Base-by-base conservation (phyloP, 75 land plant genomes). In the Azolla pinnata region DNA sequence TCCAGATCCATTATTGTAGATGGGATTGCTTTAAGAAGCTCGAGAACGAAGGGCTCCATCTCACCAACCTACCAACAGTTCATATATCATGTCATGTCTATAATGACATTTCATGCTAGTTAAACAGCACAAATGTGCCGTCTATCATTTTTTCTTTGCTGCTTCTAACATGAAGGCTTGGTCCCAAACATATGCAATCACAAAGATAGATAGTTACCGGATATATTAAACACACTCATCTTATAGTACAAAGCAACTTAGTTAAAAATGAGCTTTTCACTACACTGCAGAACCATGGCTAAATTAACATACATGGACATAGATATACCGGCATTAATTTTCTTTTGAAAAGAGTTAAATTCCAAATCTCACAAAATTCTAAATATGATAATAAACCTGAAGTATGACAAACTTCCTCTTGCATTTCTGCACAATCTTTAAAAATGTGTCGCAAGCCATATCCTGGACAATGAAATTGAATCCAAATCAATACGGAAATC, bases 41-140 rank as follows among this genome's bases (percentile, higher is more conserved):
- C 99, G 61, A 86, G 84, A 4, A 95, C 86, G 72, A 95, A 95
- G 25, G 99, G 88, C 63, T 95, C 97, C 50, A 64, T 74, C 29
- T 95, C 99, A 46, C 99, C 97, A 55, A 95, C 91, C 99, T 95
- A 81, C 14, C n/a, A n/a, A n/a, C n/a, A n/a, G n/a, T n/a, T n/a
- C n/a, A n/a, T n/a, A n/a, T n/a, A n/a, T n/a, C n/a, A n/a, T n/a
- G n/a, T n/a, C n/a, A n/a, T n/a, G n/a, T n/a, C n/a, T n/a, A n/a
- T n/a, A n/a, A n/a, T n/a, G n/a, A n/a, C n/a, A n/a, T n/a, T n/a
- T n/a, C n/a, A n/a, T n/a, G n/a, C n/a, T n/a, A n/a, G n/a, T n/a
- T n/a, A n/a, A n/a, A 35, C 5, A 35, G 12, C 40, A 35, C 40
- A 5, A 5, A 35, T 35, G 40, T 24, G 25, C 53, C 7, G 7